Evolutionary conservation across 495 filamentous ascomycete genomes (phyloP), one percentile per base, ranked within the genome.

Genomic region (Neurospora sp.): DNA sequence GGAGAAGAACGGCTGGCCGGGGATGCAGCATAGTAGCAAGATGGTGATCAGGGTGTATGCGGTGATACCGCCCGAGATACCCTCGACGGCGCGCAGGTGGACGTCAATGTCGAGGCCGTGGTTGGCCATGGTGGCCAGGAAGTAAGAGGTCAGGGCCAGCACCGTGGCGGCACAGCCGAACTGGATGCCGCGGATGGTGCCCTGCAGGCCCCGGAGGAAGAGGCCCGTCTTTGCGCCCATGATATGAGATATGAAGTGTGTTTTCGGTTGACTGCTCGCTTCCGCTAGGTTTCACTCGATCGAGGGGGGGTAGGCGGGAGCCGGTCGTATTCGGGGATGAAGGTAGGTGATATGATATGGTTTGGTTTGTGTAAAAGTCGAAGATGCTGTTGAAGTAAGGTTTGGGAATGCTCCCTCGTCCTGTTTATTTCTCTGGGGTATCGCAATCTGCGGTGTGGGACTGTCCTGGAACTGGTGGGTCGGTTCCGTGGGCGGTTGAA

Each of bases 71-170:
- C 93, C 94, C 2, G 92, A 86, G 42, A 97, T 90, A 79, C 94
- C 94, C 74, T 92, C 91, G 37, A 96, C 92, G 45, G 94, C 94
- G 70, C 88, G 89, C 71, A 90, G 82, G 85, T 88, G 92, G 75
- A 79, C 88, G 4, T 86, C 83, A 76, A 94, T 93, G 42, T 76
- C 54, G 28, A 88, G 78, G 75, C 88, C 74, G 81, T 92, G 87
- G 74, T 88, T 84, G 69, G 85, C 71, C 13, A 93, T 89, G 31
- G 85, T 81, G 1, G 88, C 85, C 36, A 92, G 84, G 84, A 90
- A 91, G 82, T 92, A 97, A 36, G 91, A 92, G 86, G 91, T 94
- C 74, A 96, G 89, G 78, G 89, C 92, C 69, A 97, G 86, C 72
- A 94, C 88, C 72, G 96, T 84, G 72, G 85, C 90, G 36, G 89